Evolutionary conservation across 2,329 filamentous ascomycete species (phyloP).

Genomic region (Orbilia blumenaviensis): DNA sequence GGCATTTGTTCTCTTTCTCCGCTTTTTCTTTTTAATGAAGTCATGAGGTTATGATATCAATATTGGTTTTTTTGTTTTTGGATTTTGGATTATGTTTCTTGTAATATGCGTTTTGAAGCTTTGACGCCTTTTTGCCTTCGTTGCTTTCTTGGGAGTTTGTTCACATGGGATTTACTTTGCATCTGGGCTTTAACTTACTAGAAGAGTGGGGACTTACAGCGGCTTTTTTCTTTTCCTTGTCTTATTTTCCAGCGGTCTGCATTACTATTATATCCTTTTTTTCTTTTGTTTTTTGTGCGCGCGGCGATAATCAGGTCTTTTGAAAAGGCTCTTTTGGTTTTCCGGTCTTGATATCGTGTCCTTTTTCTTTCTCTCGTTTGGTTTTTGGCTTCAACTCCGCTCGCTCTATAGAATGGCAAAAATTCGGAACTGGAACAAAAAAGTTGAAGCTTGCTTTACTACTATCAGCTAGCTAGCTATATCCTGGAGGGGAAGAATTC

Average conservation of each 20-base stretch:
- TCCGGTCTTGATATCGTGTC: too few species aligned
- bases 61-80: background rate
- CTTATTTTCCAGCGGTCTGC: background rate
- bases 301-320: too few species aligned
- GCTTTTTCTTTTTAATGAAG: background rate
- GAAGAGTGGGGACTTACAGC: background rate
- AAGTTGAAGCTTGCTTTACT: too few species aligned
- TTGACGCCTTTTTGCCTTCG: background rate
- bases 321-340: conserved; percentile 7
- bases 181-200: conserved; percentile 2
- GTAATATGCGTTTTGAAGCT: background rate
- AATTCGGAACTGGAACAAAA: too few species aligned
- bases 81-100: background rate
- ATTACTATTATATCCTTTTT: conserved; percentile 2
- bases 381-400: background rate
- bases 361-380: background rate
- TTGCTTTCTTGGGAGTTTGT: conserved; percentile 5
- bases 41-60: conserved; percentile 8
- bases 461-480: too few species aligned
- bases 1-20: background rate
- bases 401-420: background rate
- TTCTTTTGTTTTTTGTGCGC: background rate
- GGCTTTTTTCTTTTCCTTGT: background rate
- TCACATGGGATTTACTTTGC: conserved; percentile 4
- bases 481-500: too few species aligned